Conservation (phyloP, 768 basidiomycete species). For the Exsudoporus frostii region DNA sequence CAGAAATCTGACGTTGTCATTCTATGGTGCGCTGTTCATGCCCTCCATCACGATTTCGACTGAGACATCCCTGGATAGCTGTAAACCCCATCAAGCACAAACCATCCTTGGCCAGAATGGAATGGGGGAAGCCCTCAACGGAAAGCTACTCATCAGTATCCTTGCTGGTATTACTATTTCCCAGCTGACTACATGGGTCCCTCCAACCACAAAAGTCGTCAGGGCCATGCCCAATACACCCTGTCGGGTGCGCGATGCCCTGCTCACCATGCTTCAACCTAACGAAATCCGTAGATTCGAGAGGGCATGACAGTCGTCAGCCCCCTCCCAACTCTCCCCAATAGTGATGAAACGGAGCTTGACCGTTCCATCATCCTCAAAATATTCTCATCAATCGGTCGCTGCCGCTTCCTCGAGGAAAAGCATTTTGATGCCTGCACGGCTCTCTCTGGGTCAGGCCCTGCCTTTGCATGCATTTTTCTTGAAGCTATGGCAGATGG, state of each 20-base stretch:
- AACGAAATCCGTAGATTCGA: constrained; percentile 63
- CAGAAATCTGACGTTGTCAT: constrained; percentile 79
- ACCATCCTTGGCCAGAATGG: constrained; percentile 70
- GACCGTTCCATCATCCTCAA: constrained; percentile 77
- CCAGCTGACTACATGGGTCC: constrained; percentile 75
- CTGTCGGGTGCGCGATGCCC: constrained; percentile 64
- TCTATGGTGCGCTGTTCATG: constrained; percentile 61
- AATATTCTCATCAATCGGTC: constrained; percentile 96
- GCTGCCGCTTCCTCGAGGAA: constrained; percentile 94
- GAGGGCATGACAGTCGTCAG: constrained; percentile 98
- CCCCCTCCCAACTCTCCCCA: constrained; percentile 50
- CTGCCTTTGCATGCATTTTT: constrained; percentile 95
- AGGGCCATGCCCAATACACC: constrained; percentile 99
- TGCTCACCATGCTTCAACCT: not conserved
- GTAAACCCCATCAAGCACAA: constrained; percentile 88
- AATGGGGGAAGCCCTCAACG: constrained; percentile 77
- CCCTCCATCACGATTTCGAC: not conserved
- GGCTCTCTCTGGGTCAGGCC: constrained; percentile 92
- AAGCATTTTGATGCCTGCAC: constrained; percentile 99
- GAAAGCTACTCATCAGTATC: constrained; percentile 94
- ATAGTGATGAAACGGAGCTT: constrained; percentile 43
- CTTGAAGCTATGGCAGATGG: constrained; percentile 99
- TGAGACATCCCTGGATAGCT: constrained; percentile 46
- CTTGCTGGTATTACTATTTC: constrained; percentile 92
- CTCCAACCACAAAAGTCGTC: constrained; percentile 76